Base-by-base conservation (phyloP, 2,329 filamentous ascomycete species). In the Phialophora chinensis region DNA sequence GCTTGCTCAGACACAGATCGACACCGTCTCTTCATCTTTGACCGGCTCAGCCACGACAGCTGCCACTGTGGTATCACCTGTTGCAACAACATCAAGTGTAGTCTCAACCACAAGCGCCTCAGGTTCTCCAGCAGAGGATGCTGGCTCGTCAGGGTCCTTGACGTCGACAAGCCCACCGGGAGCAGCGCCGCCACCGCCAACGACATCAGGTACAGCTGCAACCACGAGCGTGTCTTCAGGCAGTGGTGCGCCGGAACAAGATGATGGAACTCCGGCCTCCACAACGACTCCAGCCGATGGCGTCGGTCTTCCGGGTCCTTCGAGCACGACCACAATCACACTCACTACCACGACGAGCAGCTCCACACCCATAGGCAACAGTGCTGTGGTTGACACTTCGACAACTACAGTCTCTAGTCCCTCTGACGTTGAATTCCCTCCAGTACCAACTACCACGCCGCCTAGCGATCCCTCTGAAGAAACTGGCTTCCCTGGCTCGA, bases 1-100 rank as follows among this genome's bases (percentile, higher is more conserved):
- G 17, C 27, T 65, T 25, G 20, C 25, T 44, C 44, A 60, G 20
- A 42, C 47, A 23, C 12, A 27, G n/a, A 42, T 61, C 23, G 50
- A 38, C 14, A 14, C 31, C 5, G 31, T 53, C 31, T 8, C 23
- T 7, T 35, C 55, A 23, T 31, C 42, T 8, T 52, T 17, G 14
- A 44, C 44, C 5, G 53, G 6, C 42, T 50, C 55, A 35, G 47
- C 44, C 23, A 47, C 44, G 38, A 20, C 42, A 10, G 23, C 14
- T 5, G 33, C 11, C 5, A 12, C 49, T 17, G 25, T 3, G 14
- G 8, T 8, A 11, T 23, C 49, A 44, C 38, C 38, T 2, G 38
- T 12, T 4, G n/a, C 20, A 14, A 27, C 25, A 29, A 52, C 25
- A 17, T 52, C 49, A 20, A 44, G 7, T n/a, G 38, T n/a, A 44